Base-by-base conservation (phyloP, 176 grass and related monocot species). In the Microstegium vimineum region DNA sequence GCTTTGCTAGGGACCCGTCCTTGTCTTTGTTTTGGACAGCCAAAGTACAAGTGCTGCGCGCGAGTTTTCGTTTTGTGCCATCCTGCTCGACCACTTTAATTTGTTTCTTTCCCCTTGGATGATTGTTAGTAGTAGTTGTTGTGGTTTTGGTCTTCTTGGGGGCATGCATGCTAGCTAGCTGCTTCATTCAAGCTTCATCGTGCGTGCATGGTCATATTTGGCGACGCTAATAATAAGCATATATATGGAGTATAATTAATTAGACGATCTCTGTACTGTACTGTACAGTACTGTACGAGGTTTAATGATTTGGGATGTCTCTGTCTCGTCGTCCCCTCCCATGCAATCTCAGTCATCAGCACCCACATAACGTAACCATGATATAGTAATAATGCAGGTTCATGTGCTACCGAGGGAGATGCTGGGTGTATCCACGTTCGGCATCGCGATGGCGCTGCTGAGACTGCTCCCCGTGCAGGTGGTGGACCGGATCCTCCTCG, bases 331-430 rank as follows among this genome's bases (percentile, higher is more conserved):
- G 43, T 66, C 68, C 57, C n/a, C n/a, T n/a, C n/a, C n/a, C n/a
- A n/a, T n/a, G n/a, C n/a, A n/a, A n/a, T n/a, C n/a, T n/a, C n/a
- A n/a, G n/a, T n/a, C n/a, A 20, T 81, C 62, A 74, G 13, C n/a
- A n/a, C n/a, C n/a, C n/a, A n/a, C n/a, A n/a, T n/a, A n/a, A n/a
- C n/a, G n/a, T n/a, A n/a, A n/a, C n/a, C n/a, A n/a, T n/a, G n/a
- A n/a, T n/a, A n/a, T n/a, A n/a, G n/a, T n/a, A n/a, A n/a, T n/a
- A n/a, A n/a, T n/a, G 52, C 76, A 99, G 96, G 93, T 99, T 33
- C 97, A 95, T 83, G 85, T 99, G 37, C 76, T 99, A 0, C 97
- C 97, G 40, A 88, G 89, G 59, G 93, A 95, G 87, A 92, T 99
- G 73, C 9, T 99, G 14, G 96, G 96, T 16, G 20, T 95, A 4